Percentiles rank a stretch among this genome's conserved stretches.
phyloP scores from a whole-genome alignment of 2,329 filamentous ascomycete genomes.

The Alternaria triticina region DNA sequence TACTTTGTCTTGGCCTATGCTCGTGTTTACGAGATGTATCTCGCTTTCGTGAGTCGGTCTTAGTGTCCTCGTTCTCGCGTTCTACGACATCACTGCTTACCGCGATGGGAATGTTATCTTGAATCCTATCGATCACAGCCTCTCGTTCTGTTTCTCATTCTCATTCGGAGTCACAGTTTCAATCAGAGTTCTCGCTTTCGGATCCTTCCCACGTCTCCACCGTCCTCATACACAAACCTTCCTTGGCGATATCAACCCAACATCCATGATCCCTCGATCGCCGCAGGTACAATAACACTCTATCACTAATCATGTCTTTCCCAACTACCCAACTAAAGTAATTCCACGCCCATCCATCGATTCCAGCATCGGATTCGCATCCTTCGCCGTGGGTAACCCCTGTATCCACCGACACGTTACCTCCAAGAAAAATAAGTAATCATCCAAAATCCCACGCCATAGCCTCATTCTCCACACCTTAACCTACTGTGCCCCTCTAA shows the following conservation, averaged over 20 bases:
- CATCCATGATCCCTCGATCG: not conserved
- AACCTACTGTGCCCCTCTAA: not conserved
- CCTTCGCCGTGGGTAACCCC: not conserved
- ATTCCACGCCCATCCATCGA: not conserved
- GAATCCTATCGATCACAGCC: not conserved
- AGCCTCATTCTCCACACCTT: not conserved
- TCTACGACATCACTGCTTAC: not conserved
- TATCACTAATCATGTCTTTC: not conserved
- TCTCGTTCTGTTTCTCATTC: not conserved
- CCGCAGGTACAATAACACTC: not conserved
- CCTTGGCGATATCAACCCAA: not conserved
- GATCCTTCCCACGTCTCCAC: not conserved
- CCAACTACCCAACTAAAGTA: not conserved
- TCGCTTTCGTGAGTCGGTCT: not conserved
- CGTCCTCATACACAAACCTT: not conserved
- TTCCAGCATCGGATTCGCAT: not conserved
- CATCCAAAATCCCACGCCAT: not conserved
- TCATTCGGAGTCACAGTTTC: not conserved
- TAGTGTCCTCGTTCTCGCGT: not conserved
- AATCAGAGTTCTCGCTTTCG: not conserved
- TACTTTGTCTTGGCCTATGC: not conserved
- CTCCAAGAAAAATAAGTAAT: not conserved
- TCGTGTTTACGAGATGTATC: not conserved
- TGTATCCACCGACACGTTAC: not conserved
- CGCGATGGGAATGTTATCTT: not conserved